phyloP scores from a whole-genome alignment of 1,284 basidiomycete species.

The Pisolithus thermaeus region DNA sequence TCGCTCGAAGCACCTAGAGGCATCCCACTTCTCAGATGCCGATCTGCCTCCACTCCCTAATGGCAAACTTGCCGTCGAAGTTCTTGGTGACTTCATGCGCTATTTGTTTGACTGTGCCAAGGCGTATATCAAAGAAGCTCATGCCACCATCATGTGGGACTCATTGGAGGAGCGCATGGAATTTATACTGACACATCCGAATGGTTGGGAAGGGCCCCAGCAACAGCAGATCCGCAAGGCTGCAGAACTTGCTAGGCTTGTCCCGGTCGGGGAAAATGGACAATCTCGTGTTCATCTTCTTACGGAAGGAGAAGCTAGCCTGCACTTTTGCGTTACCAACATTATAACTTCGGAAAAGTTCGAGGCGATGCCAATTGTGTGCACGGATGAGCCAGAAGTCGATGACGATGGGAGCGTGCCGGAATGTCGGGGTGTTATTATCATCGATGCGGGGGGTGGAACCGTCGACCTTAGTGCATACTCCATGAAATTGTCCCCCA shows the following conservation, averaged over 20 bases:
- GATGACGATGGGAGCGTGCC: conserved; percentile 11
- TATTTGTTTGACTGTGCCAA: conserved; percentile 44
- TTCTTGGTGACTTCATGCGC: conserved; percentile 46
- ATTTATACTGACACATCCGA: conserved; percentile 38
- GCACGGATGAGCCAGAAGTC: not conserved
- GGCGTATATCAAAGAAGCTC: conserved; percentile 42
- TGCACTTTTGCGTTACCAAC: conserved; percentile 39
- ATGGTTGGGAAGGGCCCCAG: conserved; percentile 40
- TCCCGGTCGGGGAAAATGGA: conserved; percentile 20
- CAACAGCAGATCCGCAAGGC: conserved; percentile 34
- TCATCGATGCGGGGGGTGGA: conserved; percentile 53
- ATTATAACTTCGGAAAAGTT: conserved; percentile 27
- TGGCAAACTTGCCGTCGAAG: conserved; percentile 37
- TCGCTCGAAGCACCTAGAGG: conserved; percentile 30
- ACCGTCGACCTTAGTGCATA: conserved; percentile 47
- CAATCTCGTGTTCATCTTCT: conserved; percentile 35
- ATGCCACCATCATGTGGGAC: conserved; percentile 32
- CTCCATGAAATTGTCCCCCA: conserved; percentile 13
- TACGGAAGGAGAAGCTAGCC: conserved; percentile 46
- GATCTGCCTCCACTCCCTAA: conserved; percentile 41
- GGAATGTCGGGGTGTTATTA: conserved; percentile 36
- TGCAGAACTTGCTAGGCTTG: conserved; percentile 26
- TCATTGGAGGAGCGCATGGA: conserved; percentile 30
- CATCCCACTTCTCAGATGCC: conserved; percentile 16
- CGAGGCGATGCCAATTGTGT: conserved; percentile 9